phyloP scores from a whole-genome alignment of 805 yeast genomes.

The Naumovozyma castellii region DNA sequence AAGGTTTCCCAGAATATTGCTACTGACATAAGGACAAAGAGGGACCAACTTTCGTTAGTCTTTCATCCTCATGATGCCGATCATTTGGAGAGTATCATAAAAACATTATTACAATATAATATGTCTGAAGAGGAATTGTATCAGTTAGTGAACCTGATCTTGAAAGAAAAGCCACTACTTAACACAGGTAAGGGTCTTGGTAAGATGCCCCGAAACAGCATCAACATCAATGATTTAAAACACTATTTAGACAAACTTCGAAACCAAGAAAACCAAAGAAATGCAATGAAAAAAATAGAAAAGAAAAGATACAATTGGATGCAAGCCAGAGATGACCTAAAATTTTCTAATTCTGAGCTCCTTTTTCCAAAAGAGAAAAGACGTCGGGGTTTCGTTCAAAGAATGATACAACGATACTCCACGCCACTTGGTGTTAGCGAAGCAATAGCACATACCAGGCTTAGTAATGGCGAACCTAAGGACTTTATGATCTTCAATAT shows the following conservation, averaged over 20 bases:
- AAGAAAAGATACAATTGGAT: conserved; percentile 21
- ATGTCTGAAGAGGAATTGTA: background rate
- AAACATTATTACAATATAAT: background rate
- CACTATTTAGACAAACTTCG: conserved; percentile 17
- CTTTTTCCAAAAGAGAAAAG: conserved; percentile 7
- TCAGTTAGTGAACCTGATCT: background rate
- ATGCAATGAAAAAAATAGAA: conserved; percentile 13
- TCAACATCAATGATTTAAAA: conserved; percentile 4
- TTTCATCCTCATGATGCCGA: conserved; percentile 2
- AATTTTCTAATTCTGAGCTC: conserved; percentile 12
- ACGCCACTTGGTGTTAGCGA: background rate
- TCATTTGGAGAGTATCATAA: background rate
- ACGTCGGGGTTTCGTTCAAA: background rate
- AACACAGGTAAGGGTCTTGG: background rate
- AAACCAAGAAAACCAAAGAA: conserved; percentile 14
- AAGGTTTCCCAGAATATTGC: background rate
- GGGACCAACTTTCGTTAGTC: background rate
- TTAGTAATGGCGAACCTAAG: background rate
- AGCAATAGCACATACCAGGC: background rate
- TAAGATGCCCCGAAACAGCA: background rate
- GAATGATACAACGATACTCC: background rate
- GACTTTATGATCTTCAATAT: conserved; percentile 11
- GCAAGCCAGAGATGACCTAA: conserved; percentile 3
- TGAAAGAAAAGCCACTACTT: background rate
- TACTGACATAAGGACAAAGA: no score